These are phyloP conservation scores for Fusarium concolor DNA, from an alignment of 2,329 filamentous ascomycete species.

Conservation along the genomic window DNA sequence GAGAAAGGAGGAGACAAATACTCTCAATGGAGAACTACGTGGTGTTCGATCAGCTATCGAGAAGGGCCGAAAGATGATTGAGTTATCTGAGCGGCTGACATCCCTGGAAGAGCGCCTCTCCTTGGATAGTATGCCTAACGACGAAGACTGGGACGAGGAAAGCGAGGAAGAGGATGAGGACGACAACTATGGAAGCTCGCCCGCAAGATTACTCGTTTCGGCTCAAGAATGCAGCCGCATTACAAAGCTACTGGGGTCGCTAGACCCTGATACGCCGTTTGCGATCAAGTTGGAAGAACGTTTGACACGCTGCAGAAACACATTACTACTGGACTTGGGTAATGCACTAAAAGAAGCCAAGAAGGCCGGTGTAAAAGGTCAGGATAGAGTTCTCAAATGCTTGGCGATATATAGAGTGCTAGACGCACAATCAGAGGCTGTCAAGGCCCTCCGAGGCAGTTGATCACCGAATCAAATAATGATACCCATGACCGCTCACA, in stretches of 20 bases:
- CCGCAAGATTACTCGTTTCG: constrained; percentile 59
- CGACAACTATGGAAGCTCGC: constrained; percentile 58
- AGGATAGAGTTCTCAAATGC: constrained; percentile 62
- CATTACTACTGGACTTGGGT: constrained; percentile 66
- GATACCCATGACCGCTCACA: constrained; percentile 46
- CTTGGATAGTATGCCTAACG: constrained; percentile 56
- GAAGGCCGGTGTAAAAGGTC: constrained; percentile 57
- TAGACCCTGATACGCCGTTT: constrained; percentile 62
- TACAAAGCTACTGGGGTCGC: constrained; percentile 55
- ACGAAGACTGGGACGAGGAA: constrained; percentile 51
- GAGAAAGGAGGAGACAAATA: constrained; percentile 71
- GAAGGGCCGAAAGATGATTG: constrained; percentile 70
- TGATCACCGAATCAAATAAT: constrained; percentile 42
- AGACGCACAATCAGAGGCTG: constrained; percentile 64
- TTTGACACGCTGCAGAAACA: constrained; percentile 65
- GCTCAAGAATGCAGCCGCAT: constrained; percentile 60
- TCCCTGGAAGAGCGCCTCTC: constrained; percentile 73
- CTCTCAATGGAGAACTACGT: constrained; percentile 74
- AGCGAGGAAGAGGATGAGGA: constrained; percentile 56
- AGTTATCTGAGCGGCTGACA: constrained; percentile 71
- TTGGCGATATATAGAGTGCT: constrained; percentile 65
- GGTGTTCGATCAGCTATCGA: constrained; percentile 73
- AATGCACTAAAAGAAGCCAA: constrained; percentile 61
- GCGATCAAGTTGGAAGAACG: constrained; percentile 65
- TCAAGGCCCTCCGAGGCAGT: constrained; percentile 60